Evolutionary conservation across 768 basidiomycete genomes (phyloP).

Genomic region (Dioszegia aurantiaca): DNA sequence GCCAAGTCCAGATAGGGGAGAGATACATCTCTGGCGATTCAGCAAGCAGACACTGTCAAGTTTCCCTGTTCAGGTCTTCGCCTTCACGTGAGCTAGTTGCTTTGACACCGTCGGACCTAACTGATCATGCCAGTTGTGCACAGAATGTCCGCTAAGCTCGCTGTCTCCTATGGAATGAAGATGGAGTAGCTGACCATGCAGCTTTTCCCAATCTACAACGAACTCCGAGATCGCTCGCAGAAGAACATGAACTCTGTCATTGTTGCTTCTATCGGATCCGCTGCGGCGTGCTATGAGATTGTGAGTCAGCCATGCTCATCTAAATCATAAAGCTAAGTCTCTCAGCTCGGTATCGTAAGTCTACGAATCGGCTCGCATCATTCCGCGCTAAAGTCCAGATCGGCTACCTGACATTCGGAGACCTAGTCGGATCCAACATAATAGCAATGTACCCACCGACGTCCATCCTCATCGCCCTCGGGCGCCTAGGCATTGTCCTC

Average conservation of each 20-base stretch:
- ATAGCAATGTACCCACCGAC: constrained; percentile 75
- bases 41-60: constrained; percentile 54
- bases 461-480: constrained; percentile 85
- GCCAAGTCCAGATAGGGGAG: constrained; percentile 37
- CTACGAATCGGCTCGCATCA: too few species aligned
- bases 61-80: constrained; percentile 70
- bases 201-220: constrained; percentile 93
- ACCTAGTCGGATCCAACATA: constrained; percentile 84
- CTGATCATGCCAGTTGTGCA: constrained; percentile 63
- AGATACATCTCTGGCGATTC: constrained; percentile 43
- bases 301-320: constrained; percentile 56
- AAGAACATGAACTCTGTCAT: constrained; percentile 82
- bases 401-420: constrained; percentile 91
- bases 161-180: constrained; percentile 1
- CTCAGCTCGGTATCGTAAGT: constrained; percentile 40
- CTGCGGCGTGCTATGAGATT: constrained; percentile 78
- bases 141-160: constrained; percentile 77
- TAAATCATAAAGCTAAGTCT: constrained; percentile 14
- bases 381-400: constrained; percentile 18
- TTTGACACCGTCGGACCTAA: too few species aligned
- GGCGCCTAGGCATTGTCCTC: constrained; percentile 86
- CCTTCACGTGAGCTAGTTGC: constrained; percentile 49
- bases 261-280: constrained; percentile 77
- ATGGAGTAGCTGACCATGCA: constrained; percentile 50
- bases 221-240: constrained; percentile 77